phyloP scores from a whole-genome alignment of 305 asterid species.

The Plantago coronopus region DNA sequence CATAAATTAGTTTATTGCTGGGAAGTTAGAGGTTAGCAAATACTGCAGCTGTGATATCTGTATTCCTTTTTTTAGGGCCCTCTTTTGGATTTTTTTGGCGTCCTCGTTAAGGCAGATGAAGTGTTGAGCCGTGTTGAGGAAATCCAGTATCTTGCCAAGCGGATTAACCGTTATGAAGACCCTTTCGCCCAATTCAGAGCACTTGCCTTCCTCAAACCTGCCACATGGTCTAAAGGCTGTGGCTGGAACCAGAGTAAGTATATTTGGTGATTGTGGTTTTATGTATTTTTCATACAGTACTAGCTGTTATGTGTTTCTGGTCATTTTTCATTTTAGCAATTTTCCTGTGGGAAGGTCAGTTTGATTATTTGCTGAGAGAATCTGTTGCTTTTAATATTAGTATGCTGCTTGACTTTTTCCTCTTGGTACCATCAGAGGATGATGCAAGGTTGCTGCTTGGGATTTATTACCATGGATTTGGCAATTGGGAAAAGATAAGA shows the following conservation, averaged over 20 bases:
- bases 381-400: not conserved
- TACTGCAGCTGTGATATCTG: slow-evolving; percentile 25
- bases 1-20: slow-evolving; percentile 13
- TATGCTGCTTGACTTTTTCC: not conserved
- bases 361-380: not conserved
- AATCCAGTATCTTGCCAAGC: slow-evolving; percentile 91
- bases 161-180: slow-evolving; percentile 80
- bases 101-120: slow-evolving; percentile 95
- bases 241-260: slow-evolving; percentile 99
- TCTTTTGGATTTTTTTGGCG: slow-evolving; percentile 92
- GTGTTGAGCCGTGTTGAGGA: slow-evolving; percentile 88
- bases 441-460: slow-evolving; percentile 98
- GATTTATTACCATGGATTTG: slow-evolving; percentile 92
- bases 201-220: slow-evolving; percentile 80
- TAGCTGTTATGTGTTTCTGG: too few relatives aligned
- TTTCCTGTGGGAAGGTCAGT: not conserved
- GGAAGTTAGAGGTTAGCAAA: slow-evolving; percentile 18
- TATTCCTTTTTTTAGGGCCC: slow-evolving; percentile 62
- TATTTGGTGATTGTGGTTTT: slow-evolving; percentile 8
- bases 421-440: slow-evolving; percentile 66
- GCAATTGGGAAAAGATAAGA: slow-evolving; percentile 96
- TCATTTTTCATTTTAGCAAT: too few relatives aligned
- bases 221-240: slow-evolving; percentile 99
- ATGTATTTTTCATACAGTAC: not conserved
- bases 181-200: slow-evolving; percentile 89